Conservation (phyloP, 176 grass and related monocot genomes). For the Aechmea fasciata region DNA sequence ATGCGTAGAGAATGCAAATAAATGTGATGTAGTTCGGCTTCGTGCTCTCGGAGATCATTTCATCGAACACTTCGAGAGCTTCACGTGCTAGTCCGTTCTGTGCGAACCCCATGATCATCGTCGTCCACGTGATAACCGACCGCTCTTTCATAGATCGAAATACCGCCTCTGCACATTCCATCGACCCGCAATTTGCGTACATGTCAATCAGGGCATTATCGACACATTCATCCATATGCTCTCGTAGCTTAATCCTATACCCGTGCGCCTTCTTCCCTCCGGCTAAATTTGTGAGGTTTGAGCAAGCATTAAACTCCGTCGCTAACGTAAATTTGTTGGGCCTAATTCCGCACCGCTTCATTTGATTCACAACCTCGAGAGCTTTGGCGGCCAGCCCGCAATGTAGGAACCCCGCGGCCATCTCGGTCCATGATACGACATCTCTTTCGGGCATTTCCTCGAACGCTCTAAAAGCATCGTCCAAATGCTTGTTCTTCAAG, state of each 20-base stretch:
- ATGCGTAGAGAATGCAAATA: slow-evolving; percentile 38
- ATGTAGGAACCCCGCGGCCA: slow-evolving; percentile 38
- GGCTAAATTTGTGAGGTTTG: slow-evolving; percentile 12
- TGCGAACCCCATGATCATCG: slow-evolving; percentile 51
- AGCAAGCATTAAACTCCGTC: slow-evolving; percentile 27
- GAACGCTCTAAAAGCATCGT: slow-evolving; percentile 28
- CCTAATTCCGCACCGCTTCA: slow-evolving; percentile 26
- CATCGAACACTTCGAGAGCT: slow-evolving; percentile 29
- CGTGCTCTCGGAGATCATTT: slow-evolving; percentile 30
- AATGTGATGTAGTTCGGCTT: slow-evolving; percentile 38
- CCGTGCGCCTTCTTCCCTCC: slow-evolving; percentile 37
- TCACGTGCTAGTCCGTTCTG: slow-evolving; percentile 28
- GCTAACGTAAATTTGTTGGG: slow-evolving; percentile 52
- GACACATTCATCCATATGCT: slow-evolving; percentile 18
- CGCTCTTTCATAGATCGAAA: slow-evolving; percentile 35
- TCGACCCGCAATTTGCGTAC: slow-evolving; percentile 42
- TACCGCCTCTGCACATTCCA: slow-evolving; percentile 18
- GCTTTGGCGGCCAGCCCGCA: slow-evolving; percentile 23
- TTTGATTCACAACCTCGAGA: slow-evolving; percentile 22
- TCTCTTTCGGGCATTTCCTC: slow-evolving; percentile 30
- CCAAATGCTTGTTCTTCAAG: slow-evolving; percentile 32
- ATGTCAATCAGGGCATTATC: slow-evolving; percentile 50
- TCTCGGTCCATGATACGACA: slow-evolving; percentile 56
- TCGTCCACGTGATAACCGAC: slow-evolving; percentile 29
- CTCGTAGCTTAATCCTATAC: slow-evolving; percentile 37